phyloP scores from a whole-genome alignment of 768 basidiomycete species.

The Hygrophoropsis aurantiaca region DNA sequence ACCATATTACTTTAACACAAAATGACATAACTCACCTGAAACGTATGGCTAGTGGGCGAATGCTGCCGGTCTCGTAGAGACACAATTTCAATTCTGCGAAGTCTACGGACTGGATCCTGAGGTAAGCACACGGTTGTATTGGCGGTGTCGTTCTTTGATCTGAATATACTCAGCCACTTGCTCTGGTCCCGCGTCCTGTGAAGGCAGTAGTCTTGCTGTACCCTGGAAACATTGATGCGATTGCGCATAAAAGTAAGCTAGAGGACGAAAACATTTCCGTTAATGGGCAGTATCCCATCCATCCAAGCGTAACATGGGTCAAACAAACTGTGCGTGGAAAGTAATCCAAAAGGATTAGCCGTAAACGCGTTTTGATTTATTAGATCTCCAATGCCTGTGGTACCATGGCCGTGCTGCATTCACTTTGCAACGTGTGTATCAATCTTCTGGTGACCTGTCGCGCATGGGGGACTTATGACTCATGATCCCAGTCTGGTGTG shows the following conservation, averaged over 20 bases:
- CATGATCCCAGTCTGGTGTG: conserved; percentile 49
- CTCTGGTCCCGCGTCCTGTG: conserved; percentile 68
- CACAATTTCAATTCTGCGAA: conserved; percentile 58
- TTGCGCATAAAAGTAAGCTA: conserved; percentile 48
- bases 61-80: conserved; percentile 59
- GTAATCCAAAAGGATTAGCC: neutral
- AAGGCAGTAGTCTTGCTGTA: conserved; percentile 87
- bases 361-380: neutral
- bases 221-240: conserved; percentile 52
- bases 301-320: conserved; percentile 78
- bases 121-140: conserved; percentile 36
- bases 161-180: conserved; percentile 52
- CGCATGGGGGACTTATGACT: too few species aligned
- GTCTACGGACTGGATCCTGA: conserved; percentile 73
- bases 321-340: conserved; percentile 73
- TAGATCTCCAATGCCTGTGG: conserved; percentile 87
- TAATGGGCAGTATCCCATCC: conserved; percentile 47
- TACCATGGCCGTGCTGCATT: conserved; percentile 83
- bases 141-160: too few species aligned
- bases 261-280: conserved; percentile 60
- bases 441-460: conserved; percentile 3
- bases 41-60: conserved; percentile 57
- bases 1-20: neutral
- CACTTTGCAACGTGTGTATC: conserved; percentile 70
- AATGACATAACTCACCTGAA: neutral